phyloP scores from a whole-genome alignment of 1,284 basidiomycete species.

The Leccinum laetum region DNA sequence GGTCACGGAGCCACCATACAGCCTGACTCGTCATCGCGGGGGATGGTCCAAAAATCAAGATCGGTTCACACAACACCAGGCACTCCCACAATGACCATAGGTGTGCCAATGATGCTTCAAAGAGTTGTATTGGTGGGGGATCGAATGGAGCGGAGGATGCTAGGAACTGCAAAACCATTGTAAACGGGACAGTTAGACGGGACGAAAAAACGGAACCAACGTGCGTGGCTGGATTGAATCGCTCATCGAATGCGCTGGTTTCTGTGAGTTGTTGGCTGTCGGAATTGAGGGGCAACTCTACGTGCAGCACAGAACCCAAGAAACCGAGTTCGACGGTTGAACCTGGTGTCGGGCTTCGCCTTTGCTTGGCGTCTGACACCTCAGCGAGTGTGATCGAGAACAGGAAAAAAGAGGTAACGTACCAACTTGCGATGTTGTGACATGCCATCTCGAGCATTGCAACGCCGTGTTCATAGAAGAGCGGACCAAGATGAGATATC shows the following conservation, averaged over 20 bases:
- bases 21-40: slow-evolving; percentile 82
- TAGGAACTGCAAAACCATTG: slow-evolving; percentile 55
- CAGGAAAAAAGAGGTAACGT: slow-evolving; percentile 24
- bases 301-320: slow-evolving; percentile 71
- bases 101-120: slow-evolving; percentile 75
- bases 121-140: slow-evolving; percentile 73
- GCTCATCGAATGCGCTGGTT: slow-evolving; percentile 46
- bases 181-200: neutral
- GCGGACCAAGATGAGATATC: slow-evolving; percentile 71
- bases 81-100: slow-evolving; percentile 96
- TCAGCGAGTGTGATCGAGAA: slow-evolving; percentile 9
- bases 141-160: slow-evolving; percentile 73
- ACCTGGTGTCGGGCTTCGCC: slow-evolving; percentile 69
- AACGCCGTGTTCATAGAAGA: slow-evolving; percentile 74
- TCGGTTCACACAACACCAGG: slow-evolving; percentile 83
- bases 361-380: slow-evolving; percentile 50
- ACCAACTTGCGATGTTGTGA: slow-evolving; percentile 87
- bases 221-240: slow-evolving; percentile 47
- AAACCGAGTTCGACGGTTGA: slow-evolving; percentile 75
- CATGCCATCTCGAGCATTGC: slow-evolving; percentile 86
- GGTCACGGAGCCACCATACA: slow-evolving; percentile 89
- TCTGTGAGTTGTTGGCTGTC: slow-evolving; percentile 74
- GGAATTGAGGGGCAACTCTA: slow-evolving; percentile 67
- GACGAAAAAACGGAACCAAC: slow-evolving; percentile 32
- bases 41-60: slow-evolving; percentile 84